phyloP scores from a whole-genome alignment of 345 rosid species.

The Trapa incisa region DNA sequence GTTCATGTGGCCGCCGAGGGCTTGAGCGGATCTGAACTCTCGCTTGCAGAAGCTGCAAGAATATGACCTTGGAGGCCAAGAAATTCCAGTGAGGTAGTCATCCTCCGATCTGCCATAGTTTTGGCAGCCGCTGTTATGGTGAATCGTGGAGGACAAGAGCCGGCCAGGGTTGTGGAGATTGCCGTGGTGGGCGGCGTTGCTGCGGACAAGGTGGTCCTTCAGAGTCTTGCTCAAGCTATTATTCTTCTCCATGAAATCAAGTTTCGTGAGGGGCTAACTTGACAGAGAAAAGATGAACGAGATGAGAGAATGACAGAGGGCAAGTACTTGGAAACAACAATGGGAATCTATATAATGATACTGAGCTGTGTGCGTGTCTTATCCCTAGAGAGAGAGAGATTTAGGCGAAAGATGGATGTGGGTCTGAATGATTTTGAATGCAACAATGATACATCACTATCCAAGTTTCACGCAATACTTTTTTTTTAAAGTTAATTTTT shows the following conservation, averaged over 20 bases:
- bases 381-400: background rate
- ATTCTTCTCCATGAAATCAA: slow-evolving; percentile 32
- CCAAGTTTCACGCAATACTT: too few species aligned
- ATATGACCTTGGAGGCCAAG: slow-evolving; percentile 97
- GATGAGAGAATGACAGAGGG: too few species aligned
- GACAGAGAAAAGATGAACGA: background rate
- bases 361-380: background rate
- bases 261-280: background rate
- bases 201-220: slow-evolving; percentile 23
- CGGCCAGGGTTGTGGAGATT: slow-evolving; percentile 3
- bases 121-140: slow-evolving; percentile 9
- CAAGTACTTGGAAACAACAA: background rate
- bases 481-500: too few species aligned
- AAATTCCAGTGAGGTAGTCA: slow-evolving; percentile 48
- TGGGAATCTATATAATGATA: background rate
- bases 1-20: slow-evolving; percentile 97
- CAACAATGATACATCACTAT: too few species aligned
- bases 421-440: background rate
- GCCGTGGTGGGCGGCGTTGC: slow-evolving; percentile 17
- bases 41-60: slow-evolving; percentile 89
- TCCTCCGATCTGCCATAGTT: slow-evolving; percentile 24
- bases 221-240: slow-evolving; percentile 31
- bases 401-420: background rate
- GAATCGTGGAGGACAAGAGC: background rate
- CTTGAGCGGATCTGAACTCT: slow-evolving; percentile 92